Evolutionary conservation across 1,284 basidiomycete species (phyloP), one percentile per base, ranked within the genome.

Genomic region (Trichosporon sp.): DNA sequence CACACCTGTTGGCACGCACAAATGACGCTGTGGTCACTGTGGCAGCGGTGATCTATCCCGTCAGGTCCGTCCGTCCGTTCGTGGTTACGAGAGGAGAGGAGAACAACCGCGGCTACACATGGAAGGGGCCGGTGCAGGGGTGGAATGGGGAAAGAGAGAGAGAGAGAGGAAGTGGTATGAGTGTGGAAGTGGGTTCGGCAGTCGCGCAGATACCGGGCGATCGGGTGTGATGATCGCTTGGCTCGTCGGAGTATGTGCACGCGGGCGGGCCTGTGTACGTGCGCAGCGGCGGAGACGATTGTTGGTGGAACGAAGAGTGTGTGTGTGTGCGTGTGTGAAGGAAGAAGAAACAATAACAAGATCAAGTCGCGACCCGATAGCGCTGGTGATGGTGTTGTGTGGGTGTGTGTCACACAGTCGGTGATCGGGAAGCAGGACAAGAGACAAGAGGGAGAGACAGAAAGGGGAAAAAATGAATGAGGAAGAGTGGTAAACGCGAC

Each of bases 221-320:
- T 44, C 19, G 40, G n/a, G 40, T 44, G 40, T 44, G 40, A 44
- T 44, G 40, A 6, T 44, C 19, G 40, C 9, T 36, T 3, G 19
- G 40, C 9, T 36, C 6, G 19, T n/a, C 4, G 40, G 37, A 19
- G 37, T 19, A 21, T 56, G 54, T 56, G 54, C 31, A 21, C 29
- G 54, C 25, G 19, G 29, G 54, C 25, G 19, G 29, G 29, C 27
- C 19, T 33, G 32, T 54, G 31, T 36, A 8, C 32, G 56, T 34
- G 16, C 29, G 52, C n/a, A n/a, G n/a, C 16, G 40, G 40, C 40
- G 19, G 40, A 21, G 23, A 19, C 11, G 16, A 36, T 19, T 27
- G 56, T 33, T 4, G n/a, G 56, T 57, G 32, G n/a, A n/a, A n/a
- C n/a, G n/a, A n/a, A 37, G 57, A 8, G 57, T 58, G 57, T 40